A percentile compares a stretch with the other conserved stretches of the same genome.
Conservation (phyloP, 2,329 filamentous ascomycete species). For the Trichoderma sp. region DNA sequence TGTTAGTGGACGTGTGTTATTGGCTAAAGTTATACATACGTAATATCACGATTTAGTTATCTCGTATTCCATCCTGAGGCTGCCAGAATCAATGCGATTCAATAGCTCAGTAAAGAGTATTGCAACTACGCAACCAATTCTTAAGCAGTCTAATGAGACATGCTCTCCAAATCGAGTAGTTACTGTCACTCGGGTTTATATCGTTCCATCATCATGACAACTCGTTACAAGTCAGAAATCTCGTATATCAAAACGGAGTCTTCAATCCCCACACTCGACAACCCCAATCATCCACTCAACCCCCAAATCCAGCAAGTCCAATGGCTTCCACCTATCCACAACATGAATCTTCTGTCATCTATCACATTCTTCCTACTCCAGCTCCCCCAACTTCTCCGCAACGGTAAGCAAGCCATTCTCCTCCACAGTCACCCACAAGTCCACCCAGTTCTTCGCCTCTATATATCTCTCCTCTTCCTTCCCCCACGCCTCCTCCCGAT, state of each 20-base stretch:
- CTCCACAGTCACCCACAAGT: slow-evolving; percentile 40
- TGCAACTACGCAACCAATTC: background rate
- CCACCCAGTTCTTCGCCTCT: slow-evolving; percentile 49
- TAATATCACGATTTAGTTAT: background rate
- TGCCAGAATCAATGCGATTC: background rate
- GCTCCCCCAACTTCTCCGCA: slow-evolving; percentile 31
- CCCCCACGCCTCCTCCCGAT: slow-evolving; percentile 64
- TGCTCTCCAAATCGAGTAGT: background rate
- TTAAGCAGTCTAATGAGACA: background rate
- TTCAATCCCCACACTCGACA: background rate
- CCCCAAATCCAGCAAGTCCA: background rate
- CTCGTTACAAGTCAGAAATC: background rate
- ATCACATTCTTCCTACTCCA: slow-evolving; percentile 1
- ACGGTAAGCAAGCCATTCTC: slow-evolving; percentile 37
- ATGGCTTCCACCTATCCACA: background rate
- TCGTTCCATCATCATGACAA: background rate
- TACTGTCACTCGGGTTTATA: background rate
- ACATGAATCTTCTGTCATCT: background rate
- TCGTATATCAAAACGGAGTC: background rate
- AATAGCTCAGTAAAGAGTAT: background rate
- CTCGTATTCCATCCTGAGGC: background rate
- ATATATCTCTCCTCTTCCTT: slow-evolving; percentile 51
- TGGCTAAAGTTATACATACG: background rate
- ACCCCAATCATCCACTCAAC: background rate
- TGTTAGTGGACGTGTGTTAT: background rate